Base-by-base conservation (phyloP, 1,284 basidiomycete genomes). In the Melanopsichium pennsylvanicum region DNA sequence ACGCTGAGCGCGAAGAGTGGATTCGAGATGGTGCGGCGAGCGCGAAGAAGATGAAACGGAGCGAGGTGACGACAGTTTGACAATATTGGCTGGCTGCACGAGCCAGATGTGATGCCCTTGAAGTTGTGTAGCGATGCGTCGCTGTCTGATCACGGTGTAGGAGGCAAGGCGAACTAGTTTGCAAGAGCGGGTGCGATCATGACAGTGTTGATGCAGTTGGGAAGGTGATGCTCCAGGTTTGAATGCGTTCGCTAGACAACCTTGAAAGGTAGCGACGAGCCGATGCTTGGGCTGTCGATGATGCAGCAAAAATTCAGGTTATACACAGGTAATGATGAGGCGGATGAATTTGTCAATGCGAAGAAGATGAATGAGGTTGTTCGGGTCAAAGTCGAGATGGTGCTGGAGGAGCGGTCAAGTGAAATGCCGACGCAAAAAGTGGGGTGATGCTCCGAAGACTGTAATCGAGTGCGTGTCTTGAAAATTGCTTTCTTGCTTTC, bases 11-110 rank as follows among this genome's bases (percentile, higher is more conserved):
- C 56, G 57, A 4, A 46, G 56, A 13, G 42, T 50, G 4, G 46
- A 26, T 29, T 64, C 54, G 27, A 39, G 33, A 23, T 23, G n/a
- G n/a, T n/a, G 49, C 46, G 45, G 37, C 31, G 61, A 54, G 32
- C 51, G 62, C 37, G 46, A 56, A 18, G 56, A 56, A 26, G 62
- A 39, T n/a, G 62, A 46, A 35, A 51, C 51, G 21, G 62, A 51
- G 9, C 50, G 50, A 44, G 62, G 51, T 22, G 57, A 67, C 38
- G 62, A 67, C 62, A 67, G 62, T 10, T 35, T 57, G 60, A 21
- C 52, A 42, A 40, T 15, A 15, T n/a, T 18, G 22, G 16, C 32
- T 34, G 32, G 46, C 51, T 43, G 33, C 46, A 33, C 37, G 46
- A 55, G 50, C 50, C 11, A 18, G 34, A 15, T 21, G 41, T 12